These are phyloP conservation scores for Ceratobasidium sp. DNA, from an alignment of 1,284 basidiomycete genomes.

Conservation along the genomic window DNA sequence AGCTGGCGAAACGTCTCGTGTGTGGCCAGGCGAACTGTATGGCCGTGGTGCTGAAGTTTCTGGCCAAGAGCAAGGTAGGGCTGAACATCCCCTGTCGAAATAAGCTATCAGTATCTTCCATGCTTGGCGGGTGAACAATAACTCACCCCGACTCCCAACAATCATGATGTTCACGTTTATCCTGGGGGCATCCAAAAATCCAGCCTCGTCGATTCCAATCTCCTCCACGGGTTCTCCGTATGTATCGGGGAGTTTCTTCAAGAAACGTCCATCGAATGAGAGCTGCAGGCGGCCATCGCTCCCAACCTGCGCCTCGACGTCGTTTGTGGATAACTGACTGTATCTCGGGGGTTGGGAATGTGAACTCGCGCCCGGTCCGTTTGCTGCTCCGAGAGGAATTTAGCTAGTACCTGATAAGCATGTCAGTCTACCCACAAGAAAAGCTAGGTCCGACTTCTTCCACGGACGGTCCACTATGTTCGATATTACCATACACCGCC, in stretches of 20 bases:
- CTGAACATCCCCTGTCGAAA: slow-evolving; percentile 70
- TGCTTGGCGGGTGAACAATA: too few species aligned
- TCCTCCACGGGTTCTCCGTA: slow-evolving; percentile 11
- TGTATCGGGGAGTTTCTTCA: background rate
- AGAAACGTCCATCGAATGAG: slow-evolving; percentile 12
- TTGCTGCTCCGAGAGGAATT: background rate
- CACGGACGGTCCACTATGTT: background rate
- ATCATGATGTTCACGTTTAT: slow-evolving; percentile 74
- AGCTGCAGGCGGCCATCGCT: slow-evolving; percentile 26
- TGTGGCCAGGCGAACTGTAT: slow-evolving; percentile 74
- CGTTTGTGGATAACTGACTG: background rate
- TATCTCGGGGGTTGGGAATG: background rate
- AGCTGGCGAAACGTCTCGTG: slow-evolving; percentile 72
- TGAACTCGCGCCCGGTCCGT: background rate
- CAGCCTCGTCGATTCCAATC: slow-evolving; percentile 18
- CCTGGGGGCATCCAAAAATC: slow-evolving; percentile 56
- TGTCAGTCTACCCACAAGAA: background rate
- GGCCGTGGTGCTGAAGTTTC: slow-evolving; percentile 65
- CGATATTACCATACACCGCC: background rate
- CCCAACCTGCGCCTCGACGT: background rate
- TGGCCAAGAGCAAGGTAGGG: slow-evolving; percentile 75
- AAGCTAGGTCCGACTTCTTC: background rate
- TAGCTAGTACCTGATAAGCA: background rate
- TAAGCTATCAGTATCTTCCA: background rate
- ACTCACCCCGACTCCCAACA: slow-evolving; percentile 35